phyloP scores from a whole-genome alignment of 345 rosid species.

The Zanthoxylum bungeanum region DNA sequence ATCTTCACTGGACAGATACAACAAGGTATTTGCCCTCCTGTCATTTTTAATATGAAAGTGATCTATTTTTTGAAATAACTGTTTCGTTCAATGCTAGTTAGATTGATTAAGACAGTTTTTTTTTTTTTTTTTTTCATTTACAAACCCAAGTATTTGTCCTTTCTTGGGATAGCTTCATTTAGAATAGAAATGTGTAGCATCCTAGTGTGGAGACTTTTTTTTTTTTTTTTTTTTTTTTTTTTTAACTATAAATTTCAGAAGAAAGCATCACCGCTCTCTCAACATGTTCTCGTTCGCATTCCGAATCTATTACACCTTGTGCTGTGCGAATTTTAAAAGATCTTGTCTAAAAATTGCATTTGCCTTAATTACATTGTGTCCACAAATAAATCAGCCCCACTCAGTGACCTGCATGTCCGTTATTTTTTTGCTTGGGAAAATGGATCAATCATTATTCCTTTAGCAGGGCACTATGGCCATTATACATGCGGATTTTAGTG shows the following conservation, averaged over 20 bases:
- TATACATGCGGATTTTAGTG: too few relatives aligned
- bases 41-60: background rate
- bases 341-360: background rate
- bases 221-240: background rate
- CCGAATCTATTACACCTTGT: background rate
- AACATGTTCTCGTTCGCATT: background rate
- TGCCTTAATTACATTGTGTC: background rate
- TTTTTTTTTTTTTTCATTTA: background rate
- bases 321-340: background rate
- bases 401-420: background rate
- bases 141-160: background rate
- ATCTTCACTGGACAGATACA: constrained; percentile 83
- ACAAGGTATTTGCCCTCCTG: constrained; percentile 48
- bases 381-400: too few relatives aligned
- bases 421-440: background rate
- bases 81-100: background rate
- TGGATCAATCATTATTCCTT: background rate
- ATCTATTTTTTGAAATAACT: background rate
- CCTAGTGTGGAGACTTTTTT: background rate
- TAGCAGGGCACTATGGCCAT: too few relatives aligned
- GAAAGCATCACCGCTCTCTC: background rate
- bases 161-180: background rate
- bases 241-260: background rate
- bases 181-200: background rate
- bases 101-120: background rate